Percentiles rank a stretch among this genome's conserved stretches.
Evolutionary conservation across 495 filamentous ascomycete genomes (phyloP).

Genomic region (Glarea lozoyensis): DNA sequence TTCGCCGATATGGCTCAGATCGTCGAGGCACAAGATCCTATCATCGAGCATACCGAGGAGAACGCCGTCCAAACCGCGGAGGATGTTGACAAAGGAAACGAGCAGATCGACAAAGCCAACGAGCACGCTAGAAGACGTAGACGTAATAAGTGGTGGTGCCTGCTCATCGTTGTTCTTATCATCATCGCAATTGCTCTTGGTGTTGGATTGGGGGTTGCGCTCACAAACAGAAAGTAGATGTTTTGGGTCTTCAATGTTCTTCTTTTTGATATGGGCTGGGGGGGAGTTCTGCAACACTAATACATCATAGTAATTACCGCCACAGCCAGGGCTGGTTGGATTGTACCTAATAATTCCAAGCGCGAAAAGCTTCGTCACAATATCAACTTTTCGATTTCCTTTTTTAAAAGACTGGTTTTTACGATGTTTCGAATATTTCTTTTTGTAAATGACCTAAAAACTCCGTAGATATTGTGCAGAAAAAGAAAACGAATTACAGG

Average conservation of each 20-base stretch:
- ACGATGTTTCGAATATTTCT: too few relatives aligned
- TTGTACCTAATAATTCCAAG: not conserved
- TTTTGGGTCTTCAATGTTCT: not conserved
- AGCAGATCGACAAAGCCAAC: constrained; percentile 52
- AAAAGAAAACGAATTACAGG: constrained; percentile 1
- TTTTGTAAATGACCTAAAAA: too few relatives aligned
- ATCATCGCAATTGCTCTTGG: constrained; percentile 39
- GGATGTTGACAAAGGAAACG: constrained; percentile 51
- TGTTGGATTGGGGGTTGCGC: constrained; percentile 25
- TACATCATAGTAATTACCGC: constrained; percentile 1
- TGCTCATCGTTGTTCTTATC: constrained; percentile 49
- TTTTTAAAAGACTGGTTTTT: too few relatives aligned
- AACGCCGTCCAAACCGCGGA: constrained; percentile 46
- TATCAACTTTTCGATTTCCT: too few relatives aligned
- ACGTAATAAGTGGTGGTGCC: constrained; percentile 65
- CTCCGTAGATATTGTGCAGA: constrained; percentile 6
- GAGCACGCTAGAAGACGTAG: constrained; percentile 44
- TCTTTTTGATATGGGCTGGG: not conserved
- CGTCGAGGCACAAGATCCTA: constrained; percentile 52
- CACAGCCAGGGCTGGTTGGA: not conserved
- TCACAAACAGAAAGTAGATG: not conserved
- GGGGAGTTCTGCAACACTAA: not conserved
- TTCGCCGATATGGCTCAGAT: constrained; percentile 60
- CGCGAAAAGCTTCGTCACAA: too few relatives aligned
- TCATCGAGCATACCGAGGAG: constrained; percentile 43